phyloP scores from a whole-genome alignment of 768 basidiomycete species.

The Lyophyllum decastes region DNA sequence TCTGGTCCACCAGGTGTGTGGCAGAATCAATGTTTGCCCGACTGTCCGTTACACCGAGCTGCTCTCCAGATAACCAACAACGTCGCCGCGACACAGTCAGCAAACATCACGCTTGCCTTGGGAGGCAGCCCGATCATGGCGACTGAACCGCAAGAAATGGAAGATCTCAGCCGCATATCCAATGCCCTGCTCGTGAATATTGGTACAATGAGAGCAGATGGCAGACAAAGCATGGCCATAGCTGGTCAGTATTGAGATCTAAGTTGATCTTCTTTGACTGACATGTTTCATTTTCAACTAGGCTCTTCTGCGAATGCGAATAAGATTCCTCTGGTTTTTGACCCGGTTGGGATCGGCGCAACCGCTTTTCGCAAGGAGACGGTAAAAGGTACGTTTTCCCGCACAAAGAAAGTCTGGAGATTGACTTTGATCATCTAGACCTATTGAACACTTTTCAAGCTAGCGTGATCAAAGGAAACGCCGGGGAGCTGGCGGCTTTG shows the following conservation, averaged over 20 bases:
- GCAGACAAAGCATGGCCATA: slow-evolving; percentile 71
- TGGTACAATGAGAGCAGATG: slow-evolving; percentile 65
- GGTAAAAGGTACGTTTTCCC: slow-evolving; percentile 49
- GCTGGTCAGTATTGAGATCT: slow-evolving; percentile 49
- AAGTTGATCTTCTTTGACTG: background rate
- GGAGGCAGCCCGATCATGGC: slow-evolving; percentile 96
- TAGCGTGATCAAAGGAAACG: slow-evolving; percentile 93
- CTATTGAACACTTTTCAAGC: slow-evolving; percentile 80
- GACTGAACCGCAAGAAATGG: slow-evolving; percentile 78
- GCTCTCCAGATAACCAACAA: slow-evolving; percentile 79
- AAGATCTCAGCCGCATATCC: slow-evolving; percentile 66
- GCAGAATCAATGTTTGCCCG: background rate
- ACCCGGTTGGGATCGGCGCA: slow-evolving; percentile 92
- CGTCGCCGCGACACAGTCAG: slow-evolving; percentile 87
- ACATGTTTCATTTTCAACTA: slow-evolving; percentile 16
- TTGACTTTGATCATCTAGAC: slow-evolving; percentile 36
- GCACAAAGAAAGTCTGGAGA: background rate
- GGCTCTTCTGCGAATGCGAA: slow-evolving; percentile 63
- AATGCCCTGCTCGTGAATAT: slow-evolving; percentile 84
- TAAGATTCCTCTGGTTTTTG: slow-evolving; percentile 80
- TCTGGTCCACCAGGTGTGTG: slow-evolving; percentile 75
- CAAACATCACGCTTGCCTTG: slow-evolving; percentile 85
- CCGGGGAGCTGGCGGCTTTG: slow-evolving; percentile 82
- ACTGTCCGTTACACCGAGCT: background rate
- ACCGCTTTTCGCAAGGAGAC: slow-evolving; percentile 65